phyloP scores from a whole-genome alignment of 495 filamentous ascomycete species.

The Neurospora africana region DNA sequence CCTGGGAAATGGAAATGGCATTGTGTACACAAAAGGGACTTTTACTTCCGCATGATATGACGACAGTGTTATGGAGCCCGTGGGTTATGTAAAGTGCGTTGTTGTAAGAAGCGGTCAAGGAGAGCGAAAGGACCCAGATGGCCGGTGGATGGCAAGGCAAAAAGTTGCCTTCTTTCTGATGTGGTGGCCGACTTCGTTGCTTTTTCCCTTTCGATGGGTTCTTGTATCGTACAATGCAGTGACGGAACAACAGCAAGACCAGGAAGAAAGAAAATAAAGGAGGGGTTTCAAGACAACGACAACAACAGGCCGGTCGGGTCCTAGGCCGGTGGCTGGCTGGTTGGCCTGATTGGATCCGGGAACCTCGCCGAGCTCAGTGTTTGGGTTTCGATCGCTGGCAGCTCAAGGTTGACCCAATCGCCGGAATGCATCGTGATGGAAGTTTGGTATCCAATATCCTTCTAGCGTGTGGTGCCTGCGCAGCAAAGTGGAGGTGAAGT shows the following conservation, averaged over 20 bases:
- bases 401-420: background rate
- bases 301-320: background rate
- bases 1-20: background rate
- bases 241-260: background rate
- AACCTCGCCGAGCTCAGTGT: background rate
- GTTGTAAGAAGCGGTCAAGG: background rate
- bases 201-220: background rate
- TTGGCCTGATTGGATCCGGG: background rate
- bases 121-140: background rate
- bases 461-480: background rate
- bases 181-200: background rate
- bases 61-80: background rate
- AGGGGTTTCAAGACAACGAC: background rate
- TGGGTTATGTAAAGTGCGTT: background rate
- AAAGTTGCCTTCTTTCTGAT: background rate
- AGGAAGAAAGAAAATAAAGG: background rate
- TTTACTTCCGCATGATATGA: background rate
- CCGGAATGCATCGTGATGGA: background rate
- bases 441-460: background rate
- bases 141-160: background rate
- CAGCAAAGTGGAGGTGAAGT: background rate
- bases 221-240: background rate
- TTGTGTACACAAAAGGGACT: background rate
- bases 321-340: background rate
- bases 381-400: background rate